Evolutionary conservation across 495 filamentous ascomycete species (phyloP).

Genomic region (Halenospora varia): DNA sequence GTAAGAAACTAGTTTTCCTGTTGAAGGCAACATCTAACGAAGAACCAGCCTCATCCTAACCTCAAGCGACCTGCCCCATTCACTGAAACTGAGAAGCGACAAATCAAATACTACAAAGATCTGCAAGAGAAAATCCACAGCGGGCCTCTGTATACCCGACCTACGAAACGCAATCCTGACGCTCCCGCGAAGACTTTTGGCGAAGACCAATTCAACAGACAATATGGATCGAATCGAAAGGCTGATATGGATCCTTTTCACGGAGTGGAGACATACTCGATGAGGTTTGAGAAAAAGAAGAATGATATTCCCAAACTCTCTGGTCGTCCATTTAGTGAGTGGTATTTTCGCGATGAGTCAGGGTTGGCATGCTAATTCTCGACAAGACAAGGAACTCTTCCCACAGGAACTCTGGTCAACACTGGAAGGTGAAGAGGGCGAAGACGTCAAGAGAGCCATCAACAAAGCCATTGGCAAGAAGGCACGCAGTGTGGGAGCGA

Average conservation of each 20-base stretch:
- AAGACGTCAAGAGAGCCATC: slow-evolving; percentile 10
- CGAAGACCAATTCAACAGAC: slow-evolving; percentile 45
- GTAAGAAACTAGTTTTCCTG: slow-evolving; percentile 19
- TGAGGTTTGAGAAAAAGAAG: slow-evolving; percentile 38
- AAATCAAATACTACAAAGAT: slow-evolving; percentile 41
- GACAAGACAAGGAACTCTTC: slow-evolving; percentile 40
- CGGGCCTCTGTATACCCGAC: slow-evolving; percentile 45
- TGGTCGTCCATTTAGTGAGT: slow-evolving; percentile 30
- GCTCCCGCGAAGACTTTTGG: slow-evolving; percentile 34
- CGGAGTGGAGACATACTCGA: slow-evolving; percentile 45
- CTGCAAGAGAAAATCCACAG: slow-evolving; percentile 45
- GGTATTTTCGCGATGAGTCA: not conserved
- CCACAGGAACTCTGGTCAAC: slow-evolving; percentile 48
- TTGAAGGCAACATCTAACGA: not conserved
- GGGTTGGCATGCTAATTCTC: not conserved
- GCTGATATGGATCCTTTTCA: slow-evolving; percentile 48
- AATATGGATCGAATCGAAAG: slow-evolving; percentile 38
- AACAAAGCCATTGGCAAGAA: slow-evolving; percentile 28
- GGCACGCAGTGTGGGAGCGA: slow-evolving; percentile 24
- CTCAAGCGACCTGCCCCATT: slow-evolving; percentile 37
- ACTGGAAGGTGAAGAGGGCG: slow-evolving; percentile 39
- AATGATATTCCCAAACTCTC: slow-evolving; percentile 44
- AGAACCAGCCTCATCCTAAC: slow-evolving; percentile 27
- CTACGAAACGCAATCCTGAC: slow-evolving; percentile 20
- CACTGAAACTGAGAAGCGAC: slow-evolving; percentile 34